These are phyloP conservation scores for Verticillium alfalfae DNA, from an alignment of 2,329 filamentous ascomycete genomes.

Conservation along the genomic window DNA sequence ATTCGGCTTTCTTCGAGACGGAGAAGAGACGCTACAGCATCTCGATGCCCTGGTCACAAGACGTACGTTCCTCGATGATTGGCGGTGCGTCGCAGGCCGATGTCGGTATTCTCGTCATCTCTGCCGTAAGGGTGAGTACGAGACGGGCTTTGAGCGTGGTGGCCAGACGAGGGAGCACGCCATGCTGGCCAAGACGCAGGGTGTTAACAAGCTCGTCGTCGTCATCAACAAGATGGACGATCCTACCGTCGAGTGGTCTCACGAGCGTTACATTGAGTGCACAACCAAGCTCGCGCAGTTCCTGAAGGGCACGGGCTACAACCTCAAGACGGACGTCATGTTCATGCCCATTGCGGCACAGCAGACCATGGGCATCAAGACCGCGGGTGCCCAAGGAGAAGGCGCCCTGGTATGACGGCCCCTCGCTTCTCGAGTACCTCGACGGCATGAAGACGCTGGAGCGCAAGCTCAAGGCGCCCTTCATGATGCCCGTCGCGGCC, in stretches of 20 bases:
- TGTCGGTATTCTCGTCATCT: slow-evolving; percentile 92
- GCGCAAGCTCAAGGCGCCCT: slow-evolving; percentile 92
- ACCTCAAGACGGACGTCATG: slow-evolving; percentile 84
- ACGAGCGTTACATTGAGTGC: slow-evolving; percentile 90
- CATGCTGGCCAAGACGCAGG: slow-evolving; percentile 95
- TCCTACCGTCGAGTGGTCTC: slow-evolving; percentile 89
- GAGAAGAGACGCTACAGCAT: slow-evolving; percentile 96
- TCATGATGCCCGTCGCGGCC: slow-evolving; percentile 97
- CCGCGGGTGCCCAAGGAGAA: slow-evolving; percentile 74
- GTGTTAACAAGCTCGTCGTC: slow-evolving; percentile 92
- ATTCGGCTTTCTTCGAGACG: slow-evolving; percentile 93
- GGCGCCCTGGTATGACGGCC: slow-evolving; percentile 80
- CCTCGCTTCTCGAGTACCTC: slow-evolving; percentile 91
- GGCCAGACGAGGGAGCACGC: slow-evolving; percentile 97
- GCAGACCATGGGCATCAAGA: slow-evolving; percentile 79
- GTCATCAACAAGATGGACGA: slow-evolving; percentile 99
- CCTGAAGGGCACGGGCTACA: slow-evolving; percentile 89
- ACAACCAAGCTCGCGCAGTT: slow-evolving; percentile 81
- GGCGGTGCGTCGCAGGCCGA: slow-evolving; percentile 90
- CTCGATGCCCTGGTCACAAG: slow-evolving; percentile 95
- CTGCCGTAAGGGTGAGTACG: slow-evolving; percentile 97
- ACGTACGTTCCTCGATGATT: slow-evolving; percentile 98
- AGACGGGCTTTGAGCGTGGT: slow-evolving; percentile 94
- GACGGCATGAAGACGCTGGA: slow-evolving; percentile 89
- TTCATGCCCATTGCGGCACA: slow-evolving; percentile 98